Conservation (phyloP, 148 eudicot species). For the Rhododendron kiyosumense region DNA sequence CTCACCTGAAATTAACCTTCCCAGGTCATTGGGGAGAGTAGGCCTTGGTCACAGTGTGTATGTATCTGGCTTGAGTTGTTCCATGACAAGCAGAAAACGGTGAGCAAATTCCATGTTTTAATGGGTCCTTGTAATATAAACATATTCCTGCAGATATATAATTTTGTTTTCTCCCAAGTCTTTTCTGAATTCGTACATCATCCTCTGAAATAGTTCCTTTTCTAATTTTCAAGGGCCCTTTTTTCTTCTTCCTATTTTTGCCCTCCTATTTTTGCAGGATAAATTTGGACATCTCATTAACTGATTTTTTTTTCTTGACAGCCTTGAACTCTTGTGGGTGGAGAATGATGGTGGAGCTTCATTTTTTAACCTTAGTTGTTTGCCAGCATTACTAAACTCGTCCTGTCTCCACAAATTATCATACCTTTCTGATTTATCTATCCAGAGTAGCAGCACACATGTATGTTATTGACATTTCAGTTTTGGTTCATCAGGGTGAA, state of each 20-base stretch:
- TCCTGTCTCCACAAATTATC: conserved; percentile 68
- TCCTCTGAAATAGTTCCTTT: neutral
- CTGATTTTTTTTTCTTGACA: conserved; percentile 27
- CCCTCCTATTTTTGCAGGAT: neutral
- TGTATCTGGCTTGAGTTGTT: conserved; percentile 74
- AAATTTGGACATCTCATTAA: neutral
- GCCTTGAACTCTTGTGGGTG: conserved; percentile 77
- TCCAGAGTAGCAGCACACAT: conserved; percentile 39
- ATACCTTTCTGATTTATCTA: conserved; percentile 57
- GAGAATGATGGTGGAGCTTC: conserved; percentile 65
- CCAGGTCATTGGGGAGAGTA: conserved; percentile 86
- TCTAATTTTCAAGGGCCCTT: neutral
- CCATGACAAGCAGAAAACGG: conserved; percentile 48
- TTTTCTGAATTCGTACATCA: conserved; percentile 2
- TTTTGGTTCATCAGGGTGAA: neutral
- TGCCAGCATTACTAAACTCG: conserved; percentile 86
- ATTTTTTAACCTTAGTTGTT: conserved; percentile 71
- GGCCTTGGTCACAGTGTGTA: conserved; percentile 69
- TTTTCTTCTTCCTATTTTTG: neutral
- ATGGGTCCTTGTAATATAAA: neutral
- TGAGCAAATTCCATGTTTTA: conserved; percentile 21
- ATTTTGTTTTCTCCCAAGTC: neutral
- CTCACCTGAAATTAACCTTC: neutral
- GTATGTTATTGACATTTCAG: conserved; percentile 33
- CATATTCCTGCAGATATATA: neutral